phyloP scores from a whole-genome alignment of 805 yeast species.

The Candida dajiaensis region DNA sequence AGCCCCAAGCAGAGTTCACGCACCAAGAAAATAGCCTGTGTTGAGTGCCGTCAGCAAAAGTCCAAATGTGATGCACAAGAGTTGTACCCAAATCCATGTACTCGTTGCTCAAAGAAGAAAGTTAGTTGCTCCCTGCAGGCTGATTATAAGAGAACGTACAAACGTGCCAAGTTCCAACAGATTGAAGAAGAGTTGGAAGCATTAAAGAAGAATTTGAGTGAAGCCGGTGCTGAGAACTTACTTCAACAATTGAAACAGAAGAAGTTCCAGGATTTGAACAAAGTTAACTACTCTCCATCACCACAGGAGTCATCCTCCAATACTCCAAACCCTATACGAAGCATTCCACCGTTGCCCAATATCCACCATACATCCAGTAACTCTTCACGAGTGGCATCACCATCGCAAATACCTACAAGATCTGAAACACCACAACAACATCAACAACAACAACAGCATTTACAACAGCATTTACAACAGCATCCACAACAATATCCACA shows the following conservation, averaged over 20 bases:
- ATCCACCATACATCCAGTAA: not conserved
- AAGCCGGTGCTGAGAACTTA: conserved; percentile 20
- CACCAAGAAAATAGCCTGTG: conserved; percentile 75
- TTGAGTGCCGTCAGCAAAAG: conserved; percentile 94
- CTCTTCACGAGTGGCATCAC: not conserved
- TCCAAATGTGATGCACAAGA: conserved; percentile 84
- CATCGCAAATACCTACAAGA: not conserved
- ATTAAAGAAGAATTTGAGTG: conserved; percentile 47
- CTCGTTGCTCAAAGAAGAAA: conserved; percentile 70
- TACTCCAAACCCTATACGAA: not conserved
- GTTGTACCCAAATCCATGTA: conserved; percentile 70
- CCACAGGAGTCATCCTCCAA: not conserved
- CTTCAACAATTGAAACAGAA: conserved; percentile 18
- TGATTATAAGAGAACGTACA: conserved; percentile 84
- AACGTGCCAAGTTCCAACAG: conserved; percentile 77
- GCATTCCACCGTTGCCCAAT: not conserved
- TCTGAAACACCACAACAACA: not conserved
- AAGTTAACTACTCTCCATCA: not conserved
- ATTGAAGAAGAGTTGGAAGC: conserved; percentile 76
- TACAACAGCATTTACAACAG: not conserved
- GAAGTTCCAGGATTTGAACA: conserved; percentile 11
- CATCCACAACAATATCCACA: too few species aligned
- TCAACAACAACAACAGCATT: not conserved
- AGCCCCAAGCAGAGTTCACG: not conserved
- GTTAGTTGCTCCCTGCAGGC: conserved; percentile 67